A percentile compares a stretch with the other conserved stretches of the same genome.
Conservation (phyloP, 2,329 filamentous ascomycete species). For the Biscogniauxia sp. region DNA sequence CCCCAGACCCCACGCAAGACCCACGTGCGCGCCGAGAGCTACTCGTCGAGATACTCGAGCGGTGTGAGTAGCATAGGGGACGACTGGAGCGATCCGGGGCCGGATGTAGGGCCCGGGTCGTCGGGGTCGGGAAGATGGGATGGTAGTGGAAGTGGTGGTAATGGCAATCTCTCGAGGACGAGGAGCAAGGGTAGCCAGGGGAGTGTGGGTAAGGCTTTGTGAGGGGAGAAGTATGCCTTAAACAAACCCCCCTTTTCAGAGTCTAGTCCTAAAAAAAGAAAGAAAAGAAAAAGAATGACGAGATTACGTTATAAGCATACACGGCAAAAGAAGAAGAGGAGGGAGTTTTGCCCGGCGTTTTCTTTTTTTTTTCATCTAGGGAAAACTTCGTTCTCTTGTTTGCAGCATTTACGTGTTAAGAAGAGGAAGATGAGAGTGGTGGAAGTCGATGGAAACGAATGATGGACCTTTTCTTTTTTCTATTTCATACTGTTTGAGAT, state of each 20-base stretch:
- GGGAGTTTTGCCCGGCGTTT: not conserved
- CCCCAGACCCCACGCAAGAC: slow-evolving; percentile 28
- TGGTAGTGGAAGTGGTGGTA: slow-evolving; percentile 8
- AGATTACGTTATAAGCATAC: not conserved
- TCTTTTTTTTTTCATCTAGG: not conserved
- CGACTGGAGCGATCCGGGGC: slow-evolving; percentile 54
- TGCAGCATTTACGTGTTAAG: not conserved
- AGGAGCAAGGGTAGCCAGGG: slow-evolving; percentile 23
- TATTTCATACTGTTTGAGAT: not conserved
- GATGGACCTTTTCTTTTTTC: not conserved
- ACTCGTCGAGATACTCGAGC: slow-evolving; percentile 48
- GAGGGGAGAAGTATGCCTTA: slow-evolving; percentile 1
- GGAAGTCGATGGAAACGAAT: not conserved
- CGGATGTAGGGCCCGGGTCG: slow-evolving; percentile 47
- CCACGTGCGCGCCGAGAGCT: slow-evolving; percentile 39
- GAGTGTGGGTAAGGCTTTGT: slow-evolving; percentile 37
- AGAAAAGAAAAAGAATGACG: not conserved
- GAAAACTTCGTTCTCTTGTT: not conserved
- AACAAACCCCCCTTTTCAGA: no score
- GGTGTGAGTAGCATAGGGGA: slow-evolving; percentile 40
- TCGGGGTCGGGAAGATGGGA: slow-evolving; percentile 30
- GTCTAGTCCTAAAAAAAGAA: not conserved
- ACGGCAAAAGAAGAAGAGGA: not conserved
- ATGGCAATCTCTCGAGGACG: not conserved
- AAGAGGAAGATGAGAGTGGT: not conserved